Percentiles rank a stretch among this genome's conserved stretches.
Evolutionary conservation across 495 filamentous ascomycete species (phyloP).

Genomic region (Penicillium goetzii): DNA sequence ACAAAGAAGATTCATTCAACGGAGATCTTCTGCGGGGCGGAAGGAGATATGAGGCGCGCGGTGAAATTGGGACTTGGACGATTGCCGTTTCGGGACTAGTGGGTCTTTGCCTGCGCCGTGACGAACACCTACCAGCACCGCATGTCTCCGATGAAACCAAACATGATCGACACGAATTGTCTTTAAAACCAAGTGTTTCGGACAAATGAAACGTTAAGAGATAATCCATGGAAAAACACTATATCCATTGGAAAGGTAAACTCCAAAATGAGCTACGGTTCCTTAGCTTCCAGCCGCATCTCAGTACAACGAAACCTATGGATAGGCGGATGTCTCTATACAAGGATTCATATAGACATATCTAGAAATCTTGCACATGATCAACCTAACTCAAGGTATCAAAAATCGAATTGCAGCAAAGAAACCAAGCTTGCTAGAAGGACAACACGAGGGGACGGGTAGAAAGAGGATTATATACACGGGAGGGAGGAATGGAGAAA

Average conservation of each 20-base stretch:
- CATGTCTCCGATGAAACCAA: background rate
- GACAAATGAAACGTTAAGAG: background rate
- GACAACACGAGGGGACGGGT: conserved; percentile 19
- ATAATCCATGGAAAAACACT: background rate
- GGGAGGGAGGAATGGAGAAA: conserved; percentile 7
- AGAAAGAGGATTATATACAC: conserved; percentile 42
- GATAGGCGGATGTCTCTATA: background rate
- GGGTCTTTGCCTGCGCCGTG: conserved; percentile 10
- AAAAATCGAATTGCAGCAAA: conserved; percentile 20
- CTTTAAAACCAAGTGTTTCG: background rate
- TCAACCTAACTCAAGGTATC: conserved; percentile 27
- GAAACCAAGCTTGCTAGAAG: conserved; percentile 10
- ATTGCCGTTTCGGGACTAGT: conserved; percentile 42
- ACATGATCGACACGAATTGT: background rate
- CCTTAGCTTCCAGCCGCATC: background rate
- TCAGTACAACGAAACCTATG: background rate
- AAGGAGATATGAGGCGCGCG: conserved; percentile 20
- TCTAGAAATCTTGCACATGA: background rate
- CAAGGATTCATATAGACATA: background rate
- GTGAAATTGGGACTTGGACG: conserved; percentile 26
- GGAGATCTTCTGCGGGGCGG: conserved; percentile 25
- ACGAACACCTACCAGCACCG: background rate
- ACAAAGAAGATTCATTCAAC: conserved; percentile 15
- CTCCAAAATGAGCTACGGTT: background rate
- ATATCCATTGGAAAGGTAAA: background rate